These are phyloP conservation scores for Candida namnaoensis DNA, from an alignment of 805 yeast genomes.

Conservation along the genomic window DNA sequence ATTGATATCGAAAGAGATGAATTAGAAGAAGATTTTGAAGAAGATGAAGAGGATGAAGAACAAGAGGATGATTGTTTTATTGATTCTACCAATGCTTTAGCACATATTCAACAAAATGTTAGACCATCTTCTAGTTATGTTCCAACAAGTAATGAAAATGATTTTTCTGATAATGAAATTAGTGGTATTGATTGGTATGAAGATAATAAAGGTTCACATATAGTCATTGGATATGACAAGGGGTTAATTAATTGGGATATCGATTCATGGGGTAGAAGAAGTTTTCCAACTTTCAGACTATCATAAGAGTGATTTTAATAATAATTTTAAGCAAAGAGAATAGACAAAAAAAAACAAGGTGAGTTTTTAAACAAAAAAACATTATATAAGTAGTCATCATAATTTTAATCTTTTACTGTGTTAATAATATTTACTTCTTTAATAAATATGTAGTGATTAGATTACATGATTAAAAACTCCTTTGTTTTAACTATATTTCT, in stretches of 20 bases:
- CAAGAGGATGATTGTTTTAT: neutral
- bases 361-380: too few species aligned
- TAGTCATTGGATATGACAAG: conserved; percentile 55
- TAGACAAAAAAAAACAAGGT: too few species aligned
- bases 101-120: neutral
- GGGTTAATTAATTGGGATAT: conserved; percentile 68
- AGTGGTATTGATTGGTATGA: conserved; percentile 55
- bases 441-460: too few species aligned
- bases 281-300: conserved; percentile 47
- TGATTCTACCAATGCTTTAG: neutral
- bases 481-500: too few species aligned
- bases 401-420: too few species aligned
- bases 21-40: conserved; percentile 9
- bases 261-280: conserved; percentile 53
- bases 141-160: conserved; percentile 7
- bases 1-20: conserved; percentile 13
- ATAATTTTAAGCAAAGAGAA: too few species aligned
- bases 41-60: conserved; percentile 2
- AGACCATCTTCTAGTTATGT: conserved; percentile 8
- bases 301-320: conserved; percentile 17
- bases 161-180: conserved; percentile 37
- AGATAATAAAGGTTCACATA: conserved; percentile 37
- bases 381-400: too few species aligned
- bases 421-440: too few species aligned
- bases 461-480: too few species aligned